phyloP scores from a whole-genome alignment of 169 alveolate species.

The Ichthyophthirius multifiliis region DNA sequence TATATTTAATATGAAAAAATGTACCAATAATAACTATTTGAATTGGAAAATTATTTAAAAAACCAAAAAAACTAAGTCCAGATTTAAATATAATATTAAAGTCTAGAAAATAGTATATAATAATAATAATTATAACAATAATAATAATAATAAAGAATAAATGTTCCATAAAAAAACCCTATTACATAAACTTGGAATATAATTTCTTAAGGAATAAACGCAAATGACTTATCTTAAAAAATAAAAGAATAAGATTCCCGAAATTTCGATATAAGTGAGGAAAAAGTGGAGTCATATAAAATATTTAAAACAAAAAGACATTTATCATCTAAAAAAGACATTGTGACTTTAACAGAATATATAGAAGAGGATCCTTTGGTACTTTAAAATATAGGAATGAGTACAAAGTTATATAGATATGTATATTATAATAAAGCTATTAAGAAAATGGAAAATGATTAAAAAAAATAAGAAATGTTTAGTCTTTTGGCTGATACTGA shows the following conservation, averaged over 20 bases:
- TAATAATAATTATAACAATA: no score
- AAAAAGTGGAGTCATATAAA: slow-evolving; percentile 62
- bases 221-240: neutral
- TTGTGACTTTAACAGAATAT: slow-evolving; percentile 75
- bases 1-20: no score
- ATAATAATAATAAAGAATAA: no score
- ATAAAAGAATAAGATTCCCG: neutral
- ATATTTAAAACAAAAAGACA: slow-evolving; percentile 63
- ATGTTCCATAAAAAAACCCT: neutral
- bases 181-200: neutral
- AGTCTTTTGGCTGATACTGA: neutral
- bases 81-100: no score
- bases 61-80: no score
- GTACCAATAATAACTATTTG: no score
- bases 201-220: neutral
- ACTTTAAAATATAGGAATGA: slow-evolving; percentile 82
- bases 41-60: no score
- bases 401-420: slow-evolving; percentile 66
- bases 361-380: slow-evolving; percentile 81
- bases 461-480: slow-evolving; percentile 1
- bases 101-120: no score
- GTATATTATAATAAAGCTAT: slow-evolving; percentile 55
- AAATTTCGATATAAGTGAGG: slow-evolving; percentile 32
- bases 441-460: slow-evolving; percentile 15
- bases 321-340: slow-evolving; percentile 69